Conservation (phyloP, 2,329 filamentous ascomycete species). For the Hirsutella rhossiliensis region DNA sequence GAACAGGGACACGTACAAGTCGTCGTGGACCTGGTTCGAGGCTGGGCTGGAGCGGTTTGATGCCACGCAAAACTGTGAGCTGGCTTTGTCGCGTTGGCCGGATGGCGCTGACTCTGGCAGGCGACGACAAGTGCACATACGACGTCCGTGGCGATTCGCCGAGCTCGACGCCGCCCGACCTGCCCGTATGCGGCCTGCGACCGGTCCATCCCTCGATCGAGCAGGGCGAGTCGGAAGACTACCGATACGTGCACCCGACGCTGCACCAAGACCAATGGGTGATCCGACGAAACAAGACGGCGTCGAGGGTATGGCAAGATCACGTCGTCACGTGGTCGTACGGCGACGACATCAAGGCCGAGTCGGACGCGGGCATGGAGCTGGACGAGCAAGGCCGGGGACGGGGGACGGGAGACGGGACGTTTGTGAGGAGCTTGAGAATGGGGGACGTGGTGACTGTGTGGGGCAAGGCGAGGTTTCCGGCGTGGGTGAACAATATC, state of each 20-base stretch:
- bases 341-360: constrained; percentile 32
- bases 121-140: constrained; percentile 16
- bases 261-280: constrained; percentile 21
- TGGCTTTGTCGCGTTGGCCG: too few species aligned
- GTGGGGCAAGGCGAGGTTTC: constrained; percentile 47
- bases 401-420: constrained; percentile 34
- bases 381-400: constrained; percentile 36
- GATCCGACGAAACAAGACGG: constrained; percentile 36
- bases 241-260: constrained; percentile 25
- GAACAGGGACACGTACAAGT: constrained; percentile 26
- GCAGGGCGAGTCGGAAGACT: constrained; percentile 7
- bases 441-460: constrained; percentile 50
- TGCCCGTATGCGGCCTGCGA: constrained; percentile 23
- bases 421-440: constrained; percentile 42
- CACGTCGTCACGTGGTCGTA: constrained; percentile 43
- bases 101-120: constrained; percentile 4
- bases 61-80: constrained; percentile 18
- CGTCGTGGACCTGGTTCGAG: constrained; percentile 52
- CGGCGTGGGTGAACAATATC: constrained; percentile 39
- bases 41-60: constrained; percentile 46
- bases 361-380: constrained; percentile 24
- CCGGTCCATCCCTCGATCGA: constrained; percentile 21
- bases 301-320: constrained; percentile 18
- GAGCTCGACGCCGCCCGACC: constrained; percentile 8
- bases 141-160: constrained; percentile 14